Evolutionary conservation across 345 rosid species (phyloP).

Genomic region (Populus nigra): DNA sequence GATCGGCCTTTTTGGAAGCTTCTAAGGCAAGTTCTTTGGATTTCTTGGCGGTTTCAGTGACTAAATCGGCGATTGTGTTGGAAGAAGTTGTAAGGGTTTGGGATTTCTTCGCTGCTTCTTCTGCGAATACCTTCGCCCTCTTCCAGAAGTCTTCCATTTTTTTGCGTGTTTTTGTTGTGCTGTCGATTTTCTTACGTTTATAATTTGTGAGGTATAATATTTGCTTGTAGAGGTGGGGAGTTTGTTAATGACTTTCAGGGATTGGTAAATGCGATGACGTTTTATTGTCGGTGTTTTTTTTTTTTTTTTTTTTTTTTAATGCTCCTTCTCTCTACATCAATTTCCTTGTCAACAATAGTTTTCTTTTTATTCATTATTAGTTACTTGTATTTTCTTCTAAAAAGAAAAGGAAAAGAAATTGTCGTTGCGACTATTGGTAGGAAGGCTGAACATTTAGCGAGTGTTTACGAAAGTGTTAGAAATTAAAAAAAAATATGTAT

Average conservation of each 20-base stretch:
- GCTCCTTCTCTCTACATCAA: too few relatives aligned
- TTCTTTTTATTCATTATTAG: neutral
- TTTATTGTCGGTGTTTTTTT: neutral
- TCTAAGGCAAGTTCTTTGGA: slow-evolving; percentile 88
- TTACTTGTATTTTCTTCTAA: too few relatives aligned
- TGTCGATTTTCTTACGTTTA: neutral
- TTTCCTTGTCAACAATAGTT: neutral
- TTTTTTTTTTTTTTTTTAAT: too few relatives aligned
- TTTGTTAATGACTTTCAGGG: neutral
- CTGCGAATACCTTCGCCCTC: slow-evolving; percentile 75
- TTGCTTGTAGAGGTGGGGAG: neutral
- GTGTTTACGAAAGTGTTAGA: too few relatives aligned
- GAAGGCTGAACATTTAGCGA: too few relatives aligned
- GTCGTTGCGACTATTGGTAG: too few relatives aligned
- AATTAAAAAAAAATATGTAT: too few relatives aligned
- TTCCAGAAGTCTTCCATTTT: slow-evolving; percentile 86
- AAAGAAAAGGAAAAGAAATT: too few relatives aligned
- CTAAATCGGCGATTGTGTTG: slow-evolving; percentile 62
- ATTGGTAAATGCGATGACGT: neutral
- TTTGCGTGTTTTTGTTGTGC: neutral
- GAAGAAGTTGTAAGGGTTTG: slow-evolving; percentile 55
- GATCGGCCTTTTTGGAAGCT: slow-evolving; percentile 81
- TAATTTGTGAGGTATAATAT: neutral
- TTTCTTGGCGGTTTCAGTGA: slow-evolving; percentile 82
- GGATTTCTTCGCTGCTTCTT: slow-evolving; percentile 81